These are phyloP conservation scores for Ajuga reptans DNA, from an alignment of 305 asterid species.

Conservation along the genomic window DNA sequence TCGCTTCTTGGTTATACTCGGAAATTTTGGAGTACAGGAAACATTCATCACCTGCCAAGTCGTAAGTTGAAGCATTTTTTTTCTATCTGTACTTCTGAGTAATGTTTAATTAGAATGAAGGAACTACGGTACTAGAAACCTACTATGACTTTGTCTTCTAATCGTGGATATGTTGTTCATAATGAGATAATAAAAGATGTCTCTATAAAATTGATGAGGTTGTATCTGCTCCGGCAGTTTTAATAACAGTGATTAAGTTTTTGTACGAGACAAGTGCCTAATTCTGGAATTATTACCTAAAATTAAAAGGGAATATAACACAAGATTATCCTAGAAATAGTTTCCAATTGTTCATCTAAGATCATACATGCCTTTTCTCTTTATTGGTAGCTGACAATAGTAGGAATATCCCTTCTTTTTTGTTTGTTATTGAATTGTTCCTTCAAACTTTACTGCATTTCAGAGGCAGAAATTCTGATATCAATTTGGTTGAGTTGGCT, in stretches of 20 bases:
- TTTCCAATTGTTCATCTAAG: not conserved
- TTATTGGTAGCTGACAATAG: not conserved
- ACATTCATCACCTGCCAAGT: slow-evolving; percentile 31
- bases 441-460: slow-evolving; percentile 20
- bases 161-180: not conserved
- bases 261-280: not conserved
- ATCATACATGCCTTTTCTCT: not conserved
- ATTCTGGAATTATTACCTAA: slow-evolving; percentile 7
- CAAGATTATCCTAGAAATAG: not conserved
- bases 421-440: slow-evolving; percentile 7
- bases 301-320: not conserved
- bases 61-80: slow-evolving; percentile 35
- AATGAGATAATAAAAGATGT: not conserved
- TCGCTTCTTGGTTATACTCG: slow-evolving; percentile 69
- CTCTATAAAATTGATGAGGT: not conserved
- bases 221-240: not conserved
- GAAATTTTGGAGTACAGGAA: slow-evolving; percentile 60
- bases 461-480: slow-evolving; percentile 64
- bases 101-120: not conserved
- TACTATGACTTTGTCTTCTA: not conserved
- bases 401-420: not conserved
- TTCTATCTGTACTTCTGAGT: not conserved
- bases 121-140: not conserved
- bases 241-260: not conserved
- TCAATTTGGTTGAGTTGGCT: slow-evolving; percentile 62